Base-by-base conservation (phyloP, 768 basidiomycete genomes). In the Cystofilobasidium ferigula region DNA sequence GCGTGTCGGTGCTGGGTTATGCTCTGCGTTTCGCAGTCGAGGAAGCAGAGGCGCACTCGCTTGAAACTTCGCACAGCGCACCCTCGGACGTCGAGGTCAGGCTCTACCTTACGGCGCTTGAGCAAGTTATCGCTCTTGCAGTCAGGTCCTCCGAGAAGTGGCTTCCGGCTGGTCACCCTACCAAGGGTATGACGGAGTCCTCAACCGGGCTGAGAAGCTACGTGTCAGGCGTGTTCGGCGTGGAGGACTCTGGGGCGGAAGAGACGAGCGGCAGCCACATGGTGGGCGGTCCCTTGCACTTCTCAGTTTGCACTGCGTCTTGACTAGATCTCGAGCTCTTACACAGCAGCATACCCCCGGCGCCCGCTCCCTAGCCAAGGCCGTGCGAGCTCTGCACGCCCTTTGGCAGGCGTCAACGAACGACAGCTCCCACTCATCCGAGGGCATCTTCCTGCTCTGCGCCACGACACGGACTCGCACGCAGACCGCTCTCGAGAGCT, bases 181-280 rank as follows among this genome's bases (percentile, higher is more conserved):
- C 48, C 9, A 51, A 26, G 48, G 12, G 10, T 20, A 12, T 3
- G 24, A 20, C 48, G 6, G 48, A 51, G n/a, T 26, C 48, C 13
- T 51, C 48, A 3, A 12, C 13, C 26, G 68, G 92, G 1, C 76
- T 98, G 14, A 79, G 97, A 0, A 90, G 92, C 12, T 88, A 90
- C 71, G 86, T 99, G 60, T 92, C 91, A 1, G 88, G 84, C 63
- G 93, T 97, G 2, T 93, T 99, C 72, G 83, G 86, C 47, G 83
- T 84, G 0, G 88, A 91, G n/a, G 80, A 78, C 40, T 56, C 69
- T 22, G 59, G 43, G n/a, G 40, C 53, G 34, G 53, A 64, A 22
- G 62, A 66, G 57, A 69, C 69, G 24, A 36, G 69, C 20, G 35
- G 4, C 24, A 1, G 12, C 34, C 14, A 53, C 28, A 30, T 26